Percentiles rank a stretch among this genome's conserved stretches.
phyloP scores from a whole-genome alignment of 106 monocot genomes.

The Gastrodia elata region DNA sequence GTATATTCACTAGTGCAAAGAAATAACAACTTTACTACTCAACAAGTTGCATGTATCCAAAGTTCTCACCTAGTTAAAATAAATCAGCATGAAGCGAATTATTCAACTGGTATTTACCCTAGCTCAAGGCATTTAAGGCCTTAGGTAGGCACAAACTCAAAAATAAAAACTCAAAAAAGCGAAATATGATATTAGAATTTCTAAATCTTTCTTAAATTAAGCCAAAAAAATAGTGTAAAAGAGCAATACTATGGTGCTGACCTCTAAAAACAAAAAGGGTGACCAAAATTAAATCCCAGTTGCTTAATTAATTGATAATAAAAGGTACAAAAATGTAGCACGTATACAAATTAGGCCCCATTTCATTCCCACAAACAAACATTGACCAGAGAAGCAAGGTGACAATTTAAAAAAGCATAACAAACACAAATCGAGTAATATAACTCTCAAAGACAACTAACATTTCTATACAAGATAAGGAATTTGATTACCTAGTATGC shows the following conservation, averaged over 20 bases:
- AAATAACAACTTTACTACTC: not conserved
- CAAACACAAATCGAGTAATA: not conserved
- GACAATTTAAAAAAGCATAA: not conserved
- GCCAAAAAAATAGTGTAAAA: not conserved
- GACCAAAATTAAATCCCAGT: not conserved
- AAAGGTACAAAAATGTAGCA: not conserved
- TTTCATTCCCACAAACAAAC: not conserved
- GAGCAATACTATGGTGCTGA: not conserved
- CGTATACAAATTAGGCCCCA: not conserved
- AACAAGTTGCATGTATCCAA: too few species aligned
- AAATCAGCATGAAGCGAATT: not conserved
- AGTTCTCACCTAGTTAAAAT: not conserved
- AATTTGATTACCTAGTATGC: conserved; percentile 41
- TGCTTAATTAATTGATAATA: not conserved
- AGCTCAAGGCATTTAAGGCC: not conserved
- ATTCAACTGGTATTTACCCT: not conserved
- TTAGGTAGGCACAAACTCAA: not conserved
- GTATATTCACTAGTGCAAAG: not conserved
- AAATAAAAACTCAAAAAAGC: too few species aligned
- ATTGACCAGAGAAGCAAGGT: not conserved
- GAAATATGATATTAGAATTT: not conserved
- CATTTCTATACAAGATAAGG: not conserved
- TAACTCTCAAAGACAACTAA: not conserved
- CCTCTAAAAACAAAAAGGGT: not conserved
- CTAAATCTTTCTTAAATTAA: not conserved